A percentile compares a stretch with the other conserved stretches of the same genome.
phyloP scores from a whole-genome alignment of 768 basidiomycete species.

The Lentinus brumalis region DNA sequence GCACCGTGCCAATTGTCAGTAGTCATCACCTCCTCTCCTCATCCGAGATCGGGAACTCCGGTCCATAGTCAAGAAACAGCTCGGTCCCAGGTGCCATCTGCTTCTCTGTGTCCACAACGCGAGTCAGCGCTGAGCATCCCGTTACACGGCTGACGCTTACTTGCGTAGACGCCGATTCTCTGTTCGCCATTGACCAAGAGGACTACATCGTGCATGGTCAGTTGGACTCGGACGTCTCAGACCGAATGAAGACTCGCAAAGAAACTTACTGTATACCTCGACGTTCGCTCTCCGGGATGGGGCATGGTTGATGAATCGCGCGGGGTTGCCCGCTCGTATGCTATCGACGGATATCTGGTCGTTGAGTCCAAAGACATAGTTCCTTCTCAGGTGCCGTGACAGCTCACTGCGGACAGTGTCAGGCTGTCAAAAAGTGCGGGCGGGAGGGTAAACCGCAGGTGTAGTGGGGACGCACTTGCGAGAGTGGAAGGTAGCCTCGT shows the following conservation, averaged over 20 bases:
- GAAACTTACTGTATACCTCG: slow-evolving; percentile 42
- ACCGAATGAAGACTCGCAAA: neutral
- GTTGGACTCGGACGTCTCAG: slow-evolving; percentile 1
- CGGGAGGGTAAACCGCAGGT: neutral
- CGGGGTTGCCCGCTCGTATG: slow-evolving; percentile 55
- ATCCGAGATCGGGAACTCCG: slow-evolving; percentile 40
- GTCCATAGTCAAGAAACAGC: slow-evolving; percentile 61
- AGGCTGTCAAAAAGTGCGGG: neutral
- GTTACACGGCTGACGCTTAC: slow-evolving; percentile 38
- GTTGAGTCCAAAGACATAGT: slow-evolving; percentile 65
- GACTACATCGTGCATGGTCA: slow-evolving; percentile 38
- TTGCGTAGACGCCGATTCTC: slow-evolving; percentile 62
- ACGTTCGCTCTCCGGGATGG: slow-evolving; percentile 42
- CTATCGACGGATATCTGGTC: slow-evolving; percentile 52
- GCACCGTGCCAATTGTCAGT: no score
- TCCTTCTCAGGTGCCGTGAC: slow-evolving; percentile 50
- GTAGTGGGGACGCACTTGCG: slow-evolving; percentile 47
- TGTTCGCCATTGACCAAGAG: slow-evolving; percentile 64
- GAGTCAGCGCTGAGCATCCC: neutral
- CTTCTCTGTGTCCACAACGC: slow-evolving; percentile 34
- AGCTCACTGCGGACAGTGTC: slow-evolving; percentile 36
- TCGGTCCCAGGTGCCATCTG: slow-evolving; percentile 47
- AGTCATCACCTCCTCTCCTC: neutral
- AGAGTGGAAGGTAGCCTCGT: slow-evolving; percentile 47
- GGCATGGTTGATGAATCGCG: slow-evolving; percentile 72